These are phyloP conservation scores for Plasmodium blacklocki DNA, from an alignment of 169 alveolate species.

Conservation along the genomic window DNA sequence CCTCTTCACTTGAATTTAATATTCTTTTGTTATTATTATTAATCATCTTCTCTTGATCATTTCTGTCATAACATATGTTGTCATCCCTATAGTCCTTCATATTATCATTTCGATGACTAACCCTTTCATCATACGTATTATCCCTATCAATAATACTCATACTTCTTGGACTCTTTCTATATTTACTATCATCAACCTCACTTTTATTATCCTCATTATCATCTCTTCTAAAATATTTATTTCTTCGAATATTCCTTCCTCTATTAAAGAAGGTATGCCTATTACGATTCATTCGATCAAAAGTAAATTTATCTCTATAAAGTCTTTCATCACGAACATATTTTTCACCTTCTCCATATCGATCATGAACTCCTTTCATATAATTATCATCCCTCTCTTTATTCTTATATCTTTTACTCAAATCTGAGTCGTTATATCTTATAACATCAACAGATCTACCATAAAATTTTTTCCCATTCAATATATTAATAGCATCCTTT, in stretches of 20 bases:
- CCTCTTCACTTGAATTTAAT: not conserved
- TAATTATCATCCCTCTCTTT: conserved; percentile 7
- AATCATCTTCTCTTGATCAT: not conserved
- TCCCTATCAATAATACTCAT: not conserved
- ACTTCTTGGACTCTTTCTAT: not conserved
- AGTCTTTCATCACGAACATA: no score
- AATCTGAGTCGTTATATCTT: conserved; percentile 29
- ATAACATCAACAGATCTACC: conserved; percentile 77
- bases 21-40: not conserved
- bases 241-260: not conserved
- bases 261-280: not conserved
- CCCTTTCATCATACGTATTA: conserved; percentile 5
- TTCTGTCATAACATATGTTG: not conserved
- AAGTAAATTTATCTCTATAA: conserved; percentile 2
- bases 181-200: not conserved
- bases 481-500: conserved; percentile 84
- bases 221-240: not conserved
- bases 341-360: not conserved
- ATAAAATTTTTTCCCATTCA: conserved; percentile 82
- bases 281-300: not conserved
- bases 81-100: not conserved
- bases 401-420: not conserved
- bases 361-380: not conserved
- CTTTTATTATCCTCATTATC: not conserved
- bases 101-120: not conserved